Percentiles rank a stretch among this genome's conserved stretches.
Conservation (phyloP, 2,329 filamentous ascomycete species). For the Juglanconis oblonga region DNA sequence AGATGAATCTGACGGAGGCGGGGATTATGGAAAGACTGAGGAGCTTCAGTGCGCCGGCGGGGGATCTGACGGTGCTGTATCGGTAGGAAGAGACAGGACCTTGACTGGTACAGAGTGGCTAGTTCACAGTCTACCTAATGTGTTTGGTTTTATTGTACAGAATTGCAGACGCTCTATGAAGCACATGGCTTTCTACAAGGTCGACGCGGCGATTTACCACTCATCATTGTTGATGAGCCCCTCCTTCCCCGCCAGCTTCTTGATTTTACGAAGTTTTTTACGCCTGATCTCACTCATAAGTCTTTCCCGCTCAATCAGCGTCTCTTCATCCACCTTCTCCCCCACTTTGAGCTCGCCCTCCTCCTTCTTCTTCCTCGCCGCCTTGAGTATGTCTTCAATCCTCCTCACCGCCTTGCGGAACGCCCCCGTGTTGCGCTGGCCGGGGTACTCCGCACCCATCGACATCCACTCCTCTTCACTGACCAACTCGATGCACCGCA, state of each 20-base stretch:
- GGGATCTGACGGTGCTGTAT: constrained; percentile 54
- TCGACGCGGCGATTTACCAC: neutral
- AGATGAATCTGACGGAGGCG: constrained; percentile 66
- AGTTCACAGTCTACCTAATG: neutral
- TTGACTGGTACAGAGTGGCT: neutral
- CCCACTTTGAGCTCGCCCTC: neutral
- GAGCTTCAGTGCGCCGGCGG: constrained; percentile 48
- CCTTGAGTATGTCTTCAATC: constrained; percentile 29
- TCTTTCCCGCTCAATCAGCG: neutral
- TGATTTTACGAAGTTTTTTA: neutral
- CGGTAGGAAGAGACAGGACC: constrained; percentile 29
- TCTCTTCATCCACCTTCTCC: neutral
- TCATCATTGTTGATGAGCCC: neutral
- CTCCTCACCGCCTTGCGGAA: constrained; percentile 41
- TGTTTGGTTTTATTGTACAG: constrained; percentile 21
- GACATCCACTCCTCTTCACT: constrained; percentile 51
- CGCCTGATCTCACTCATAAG: neutral
- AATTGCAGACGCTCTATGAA: neutral
- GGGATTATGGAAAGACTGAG: constrained; percentile 69
- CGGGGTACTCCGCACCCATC: constrained; percentile 50
- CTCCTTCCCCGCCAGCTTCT: neutral
- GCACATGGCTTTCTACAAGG: too few relatives aligned
- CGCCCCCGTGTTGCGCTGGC: constrained; percentile 48
- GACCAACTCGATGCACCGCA: constrained; percentile 60
- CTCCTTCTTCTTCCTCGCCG: neutral